These are phyloP conservation scores for Penicillium sp. DNA, from an alignment of 2,329 filamentous ascomycete species.

Conservation along the genomic window DNA sequence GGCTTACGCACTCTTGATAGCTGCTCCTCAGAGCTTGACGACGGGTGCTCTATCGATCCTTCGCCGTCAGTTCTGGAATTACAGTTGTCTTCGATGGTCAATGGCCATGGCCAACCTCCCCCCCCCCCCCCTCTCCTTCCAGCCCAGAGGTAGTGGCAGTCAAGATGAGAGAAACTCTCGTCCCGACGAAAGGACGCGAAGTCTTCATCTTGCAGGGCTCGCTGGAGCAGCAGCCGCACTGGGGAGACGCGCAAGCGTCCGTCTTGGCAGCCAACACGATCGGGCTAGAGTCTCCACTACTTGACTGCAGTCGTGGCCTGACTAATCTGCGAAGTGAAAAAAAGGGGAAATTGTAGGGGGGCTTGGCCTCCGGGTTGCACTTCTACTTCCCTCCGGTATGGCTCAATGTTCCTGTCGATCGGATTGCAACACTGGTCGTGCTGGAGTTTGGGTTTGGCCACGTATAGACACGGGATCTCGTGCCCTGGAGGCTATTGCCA, in stretches of 20 bases:
- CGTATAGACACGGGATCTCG: too few species aligned
- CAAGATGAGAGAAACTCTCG: neutral
- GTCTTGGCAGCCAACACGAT: constrained; percentile 36
- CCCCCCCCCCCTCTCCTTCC: neutral
- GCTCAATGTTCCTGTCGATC: constrained; percentile 20
- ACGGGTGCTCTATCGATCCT: too few species aligned
- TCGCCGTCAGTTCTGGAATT: too few species aligned
- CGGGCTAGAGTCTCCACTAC: constrained; percentile 31
- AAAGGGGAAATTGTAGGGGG: too few species aligned
- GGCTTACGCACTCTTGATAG: too few species aligned
- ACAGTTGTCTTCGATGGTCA: neutral
- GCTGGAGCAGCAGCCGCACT: constrained; percentile 8
- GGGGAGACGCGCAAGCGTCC: constrained; percentile 41
- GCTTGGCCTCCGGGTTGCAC: constrained; percentile 23
- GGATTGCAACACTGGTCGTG: neutral
- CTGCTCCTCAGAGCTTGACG: too few species aligned
- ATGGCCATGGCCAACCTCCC: neutral
- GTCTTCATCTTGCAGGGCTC: constrained; percentile 9
- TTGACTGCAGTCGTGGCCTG: too few species aligned
- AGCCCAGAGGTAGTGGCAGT: too few species aligned
- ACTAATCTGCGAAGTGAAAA: too few species aligned
- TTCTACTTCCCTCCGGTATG: constrained; percentile 17
- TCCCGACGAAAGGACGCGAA: constrained; percentile 15
- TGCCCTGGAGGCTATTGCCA: too few species aligned
- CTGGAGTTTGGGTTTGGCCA: neutral